Conservation (phyloP, 2,329 filamentous ascomycete genomes). For the Colletotrichum higginsianum region DNA sequence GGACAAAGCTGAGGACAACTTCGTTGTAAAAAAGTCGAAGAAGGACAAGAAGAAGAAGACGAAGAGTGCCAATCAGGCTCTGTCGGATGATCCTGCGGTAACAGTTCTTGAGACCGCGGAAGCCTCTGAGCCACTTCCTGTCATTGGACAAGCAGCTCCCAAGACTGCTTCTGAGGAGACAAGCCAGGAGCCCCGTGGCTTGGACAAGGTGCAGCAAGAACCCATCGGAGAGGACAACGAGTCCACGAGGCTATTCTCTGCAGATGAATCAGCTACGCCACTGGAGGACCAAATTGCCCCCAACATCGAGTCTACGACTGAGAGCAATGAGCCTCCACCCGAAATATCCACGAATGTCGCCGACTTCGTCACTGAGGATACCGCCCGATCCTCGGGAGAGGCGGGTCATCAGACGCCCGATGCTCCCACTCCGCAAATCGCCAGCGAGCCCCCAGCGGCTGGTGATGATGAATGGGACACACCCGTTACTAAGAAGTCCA, state of each 20-base stretch:
- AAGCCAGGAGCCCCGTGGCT: not conserved
- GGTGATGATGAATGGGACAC: constrained; percentile 36
- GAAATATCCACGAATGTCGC: constrained; percentile 3
- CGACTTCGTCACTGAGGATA: not conserved
- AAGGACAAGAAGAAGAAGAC: constrained; percentile 51
- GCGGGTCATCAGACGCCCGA: constrained; percentile 44
- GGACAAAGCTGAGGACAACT: constrained; percentile 23
- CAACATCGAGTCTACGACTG: not conserved
- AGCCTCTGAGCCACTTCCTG: not conserved
- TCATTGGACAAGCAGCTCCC: not conserved
- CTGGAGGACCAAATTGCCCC: constrained; percentile 9
- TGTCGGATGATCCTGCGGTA: not conserved
- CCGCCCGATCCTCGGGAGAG: constrained; percentile 31
- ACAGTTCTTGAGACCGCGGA: not conserved
- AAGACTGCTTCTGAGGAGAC: not conserved
- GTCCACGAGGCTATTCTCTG: constrained; percentile 41
- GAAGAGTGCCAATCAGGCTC: constrained; percentile 24
- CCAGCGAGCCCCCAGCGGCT: constrained; percentile 4
- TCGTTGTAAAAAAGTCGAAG: constrained; percentile 53
- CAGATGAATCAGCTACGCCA: not conserved
- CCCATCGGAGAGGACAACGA: constrained; percentile 43
- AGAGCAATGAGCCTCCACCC: not conserved
- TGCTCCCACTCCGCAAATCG: not conserved
- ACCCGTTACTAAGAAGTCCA: constrained; percentile 40
- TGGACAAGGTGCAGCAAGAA: constrained; percentile 4